Evolutionary conservation across 495 filamentous ascomycete genomes (phyloP).

Genomic region (Bathelium albidoporum): DNA sequence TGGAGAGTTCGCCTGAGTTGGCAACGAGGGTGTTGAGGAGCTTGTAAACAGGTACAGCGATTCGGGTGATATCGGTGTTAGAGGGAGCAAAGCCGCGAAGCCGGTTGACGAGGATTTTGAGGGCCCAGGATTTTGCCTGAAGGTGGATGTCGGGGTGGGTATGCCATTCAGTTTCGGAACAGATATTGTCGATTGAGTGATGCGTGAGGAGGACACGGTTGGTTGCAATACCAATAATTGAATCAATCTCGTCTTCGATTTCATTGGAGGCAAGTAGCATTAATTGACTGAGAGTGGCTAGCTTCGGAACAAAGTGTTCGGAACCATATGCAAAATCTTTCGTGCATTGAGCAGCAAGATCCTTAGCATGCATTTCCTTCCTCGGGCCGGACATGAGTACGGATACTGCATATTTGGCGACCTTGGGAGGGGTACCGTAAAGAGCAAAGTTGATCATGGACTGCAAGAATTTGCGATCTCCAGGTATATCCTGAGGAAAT

Average conservation of each 20-base stretch:
- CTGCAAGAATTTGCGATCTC: slow-evolving; percentile 74
- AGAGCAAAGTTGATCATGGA: slow-evolving; percentile 71
- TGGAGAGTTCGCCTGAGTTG: slow-evolving; percentile 67
- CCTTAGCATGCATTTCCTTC: slow-evolving; percentile 78
- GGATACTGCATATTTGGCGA: slow-evolving; percentile 86
- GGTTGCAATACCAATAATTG: slow-evolving; percentile 68
- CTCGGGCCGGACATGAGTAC: slow-evolving; percentile 75
- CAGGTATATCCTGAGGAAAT: slow-evolving; percentile 74
- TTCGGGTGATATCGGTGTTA: slow-evolving; percentile 49
- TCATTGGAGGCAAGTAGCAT: slow-evolving; percentile 65
- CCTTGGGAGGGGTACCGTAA: slow-evolving; percentile 67
- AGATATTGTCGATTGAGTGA: slow-evolving; percentile 38
- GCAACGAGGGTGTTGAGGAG: slow-evolving; percentile 64
- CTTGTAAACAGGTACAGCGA: slow-evolving; percentile 60
- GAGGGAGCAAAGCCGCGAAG: slow-evolving; percentile 53
- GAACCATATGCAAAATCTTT: slow-evolving; percentile 68
- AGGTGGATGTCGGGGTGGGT: slow-evolving; percentile 66
- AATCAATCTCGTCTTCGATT: slow-evolving; percentile 58
- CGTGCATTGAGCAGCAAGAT: slow-evolving; percentile 63
- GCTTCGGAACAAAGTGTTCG: slow-evolving; percentile 67
- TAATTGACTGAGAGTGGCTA: slow-evolving; percentile 76
- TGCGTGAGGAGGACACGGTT: slow-evolving; percentile 64
- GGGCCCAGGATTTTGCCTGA: slow-evolving; percentile 75
- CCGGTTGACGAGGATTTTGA: slow-evolving; percentile 80
- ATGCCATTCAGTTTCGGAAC: slow-evolving; percentile 52